Evolutionary conservation across 1,284 basidiomycete genomes (phyloP).

Genomic region (Sanguinoderma infundibulare): DNA sequence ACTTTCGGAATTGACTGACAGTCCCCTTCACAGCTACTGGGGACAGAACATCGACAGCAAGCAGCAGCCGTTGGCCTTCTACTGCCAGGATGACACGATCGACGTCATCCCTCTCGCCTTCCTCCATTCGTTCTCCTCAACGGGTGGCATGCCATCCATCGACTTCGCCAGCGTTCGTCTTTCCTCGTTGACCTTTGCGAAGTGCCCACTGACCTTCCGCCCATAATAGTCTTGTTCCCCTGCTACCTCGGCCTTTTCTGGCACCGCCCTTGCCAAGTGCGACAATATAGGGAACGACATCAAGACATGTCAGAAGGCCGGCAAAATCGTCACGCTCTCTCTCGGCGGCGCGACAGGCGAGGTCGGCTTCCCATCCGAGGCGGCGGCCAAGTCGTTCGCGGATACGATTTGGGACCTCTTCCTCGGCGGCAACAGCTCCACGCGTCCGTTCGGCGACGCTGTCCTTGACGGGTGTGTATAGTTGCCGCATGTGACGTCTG

Average conservation of each 20-base stretch:
- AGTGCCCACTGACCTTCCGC: background rate
- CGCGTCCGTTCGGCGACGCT: constrained; percentile 61
- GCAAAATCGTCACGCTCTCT: constrained; percentile 65
- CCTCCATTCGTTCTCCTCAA: constrained; percentile 55
- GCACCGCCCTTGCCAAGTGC: constrained; percentile 61
- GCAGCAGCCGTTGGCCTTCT: constrained; percentile 50
- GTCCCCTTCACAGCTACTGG: constrained; percentile 38
- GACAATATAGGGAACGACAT: constrained; percentile 53
- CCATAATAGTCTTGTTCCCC: constrained; percentile 46
- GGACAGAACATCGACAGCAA: constrained; percentile 53
- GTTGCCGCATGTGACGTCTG: background rate
- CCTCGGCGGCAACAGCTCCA: constrained; percentile 56
- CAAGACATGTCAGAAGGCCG: constrained; percentile 61
- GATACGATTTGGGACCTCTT: constrained; percentile 67
- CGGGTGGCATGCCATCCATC: constrained; percentile 57
- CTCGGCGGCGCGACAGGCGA: constrained; percentile 62
- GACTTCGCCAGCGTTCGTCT: constrained; percentile 58
- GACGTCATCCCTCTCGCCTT: constrained; percentile 62
- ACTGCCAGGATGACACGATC: constrained; percentile 54
- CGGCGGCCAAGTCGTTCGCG: constrained; percentile 54
- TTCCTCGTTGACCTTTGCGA: background rate
- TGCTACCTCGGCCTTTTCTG: constrained; percentile 49
- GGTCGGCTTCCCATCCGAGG: constrained; percentile 54
- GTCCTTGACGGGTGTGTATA: constrained; percentile 61
- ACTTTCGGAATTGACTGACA: background rate